Percentiles rank a stretch among this genome's conserved stretches.
phyloP scores from a whole-genome alignment of 1,284 basidiomycete species.

The Cystobasidium sp. region DNA sequence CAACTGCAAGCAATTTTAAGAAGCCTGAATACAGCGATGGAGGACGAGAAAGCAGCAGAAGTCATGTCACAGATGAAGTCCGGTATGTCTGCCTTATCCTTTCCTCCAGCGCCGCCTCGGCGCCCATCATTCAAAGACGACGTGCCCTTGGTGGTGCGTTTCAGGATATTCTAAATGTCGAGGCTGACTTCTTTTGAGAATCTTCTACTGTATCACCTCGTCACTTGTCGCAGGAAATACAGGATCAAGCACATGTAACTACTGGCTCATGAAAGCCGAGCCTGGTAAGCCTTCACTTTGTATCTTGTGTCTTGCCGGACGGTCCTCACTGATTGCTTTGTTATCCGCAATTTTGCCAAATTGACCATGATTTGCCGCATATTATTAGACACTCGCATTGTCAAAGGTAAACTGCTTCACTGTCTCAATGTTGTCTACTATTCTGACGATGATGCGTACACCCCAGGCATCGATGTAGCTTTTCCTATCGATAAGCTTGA shows the following conservation, averaged over 20 bases:
- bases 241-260: neutral
- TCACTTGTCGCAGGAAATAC: neutral
- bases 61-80: conserved; percentile 17
- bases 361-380: neutral
- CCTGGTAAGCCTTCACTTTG: conserved; percentile 59
- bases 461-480: conserved; percentile 29
- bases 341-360: neutral
- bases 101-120: neutral
- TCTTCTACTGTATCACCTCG: neutral
- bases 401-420: conserved; percentile 69
- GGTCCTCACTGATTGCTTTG: neutral
- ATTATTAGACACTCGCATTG: conserved; percentile 69
- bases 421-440: neutral
- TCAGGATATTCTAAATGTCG: neutral
- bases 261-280: conserved; percentile 89
- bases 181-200: neutral
- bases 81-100: neutral
- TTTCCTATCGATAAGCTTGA: conserved; percentile 92
- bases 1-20: neutral
- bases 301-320: neutral
- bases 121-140: neutral
- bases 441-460: neutral
- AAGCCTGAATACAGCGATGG: neutral
- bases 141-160: neutral
- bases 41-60: conserved; percentile 23